Evolutionary conservation across 805 yeast species (phyloP).

Genomic region (Lipomyces chichibuensis): DNA sequence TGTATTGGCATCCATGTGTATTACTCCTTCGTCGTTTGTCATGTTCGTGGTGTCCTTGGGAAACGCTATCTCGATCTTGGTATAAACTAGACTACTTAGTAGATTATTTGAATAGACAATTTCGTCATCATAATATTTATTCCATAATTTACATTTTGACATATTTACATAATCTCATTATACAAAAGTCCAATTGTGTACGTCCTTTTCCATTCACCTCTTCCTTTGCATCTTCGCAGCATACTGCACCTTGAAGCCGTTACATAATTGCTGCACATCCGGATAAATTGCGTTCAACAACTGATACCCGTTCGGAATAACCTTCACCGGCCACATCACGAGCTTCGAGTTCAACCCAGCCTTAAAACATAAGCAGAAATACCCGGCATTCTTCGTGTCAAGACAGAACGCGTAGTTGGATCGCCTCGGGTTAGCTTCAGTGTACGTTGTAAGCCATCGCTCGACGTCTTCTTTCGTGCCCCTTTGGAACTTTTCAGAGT

Average conservation of each 20-base stretch:
- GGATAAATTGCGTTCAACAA: constrained; percentile 81
- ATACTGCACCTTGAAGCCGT: constrained; percentile 81
- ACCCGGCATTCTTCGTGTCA: constrained; percentile 92
- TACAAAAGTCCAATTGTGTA: background rate
- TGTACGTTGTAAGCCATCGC: constrained; percentile 84
- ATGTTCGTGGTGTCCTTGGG: background rate
- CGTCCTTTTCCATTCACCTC: background rate
- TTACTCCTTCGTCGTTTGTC: background rate
- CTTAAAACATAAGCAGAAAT: constrained; percentile 85
- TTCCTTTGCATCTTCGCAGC: constrained; percentile 19
- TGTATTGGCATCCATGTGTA: background rate
- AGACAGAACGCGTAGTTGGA: constrained; percentile 89
- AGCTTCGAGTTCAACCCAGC: constrained; percentile 55
- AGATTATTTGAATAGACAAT: background rate
- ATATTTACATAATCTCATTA: background rate
- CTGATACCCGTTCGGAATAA: constrained; percentile 77
- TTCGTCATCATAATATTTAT: background rate
- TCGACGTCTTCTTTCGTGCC: constrained; percentile 80
- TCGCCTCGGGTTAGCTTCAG: constrained; percentile 86
- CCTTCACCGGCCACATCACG: constrained; percentile 86
- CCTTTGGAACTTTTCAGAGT: constrained; percentile 83
- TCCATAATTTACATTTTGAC: background rate
- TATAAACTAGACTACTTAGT: background rate
- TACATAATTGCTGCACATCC: constrained; percentile 84
- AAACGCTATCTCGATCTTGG: background rate